phyloP scores from a whole-genome alignment of 768 basidiomycete genomes.

The Hortiboletus campestris region DNA sequence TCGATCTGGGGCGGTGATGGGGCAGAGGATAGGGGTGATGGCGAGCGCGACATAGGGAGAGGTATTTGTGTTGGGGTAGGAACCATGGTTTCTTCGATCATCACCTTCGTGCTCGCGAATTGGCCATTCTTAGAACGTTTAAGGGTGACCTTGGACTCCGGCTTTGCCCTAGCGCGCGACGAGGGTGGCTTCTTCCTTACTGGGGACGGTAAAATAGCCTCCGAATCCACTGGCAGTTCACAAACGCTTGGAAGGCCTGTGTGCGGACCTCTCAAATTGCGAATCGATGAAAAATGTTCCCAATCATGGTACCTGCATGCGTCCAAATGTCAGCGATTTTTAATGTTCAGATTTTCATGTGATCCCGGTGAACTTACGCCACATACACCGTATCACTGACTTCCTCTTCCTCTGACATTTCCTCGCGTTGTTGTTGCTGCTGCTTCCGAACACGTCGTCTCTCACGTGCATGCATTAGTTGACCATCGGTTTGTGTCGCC shows the following conservation, averaged over 20 bases:
- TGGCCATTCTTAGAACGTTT: constrained; percentile 25
- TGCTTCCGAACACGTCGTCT: constrained; percentile 43
- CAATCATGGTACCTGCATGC: constrained; percentile 78
- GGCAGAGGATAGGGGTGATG: constrained; percentile 33
- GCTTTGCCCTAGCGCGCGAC: constrained; percentile 30
- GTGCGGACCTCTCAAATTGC: constrained; percentile 83
- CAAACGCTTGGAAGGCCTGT: constrained; percentile 64
- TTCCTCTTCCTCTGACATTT: constrained; percentile 19
- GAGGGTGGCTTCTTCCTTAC: constrained; percentile 36
- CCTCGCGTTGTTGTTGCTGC: constrained; percentile 34
- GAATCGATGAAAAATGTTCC: constrained; percentile 95
- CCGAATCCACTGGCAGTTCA: constrained; percentile 44
- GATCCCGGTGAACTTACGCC: constrained; percentile 57
- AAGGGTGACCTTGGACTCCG: constrained; percentile 14
- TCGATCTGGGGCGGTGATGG: constrained; percentile 25
- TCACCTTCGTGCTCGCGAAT: constrained; percentile 21
- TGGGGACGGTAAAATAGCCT: constrained; percentile 30
- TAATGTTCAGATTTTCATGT: constrained; percentile 4
- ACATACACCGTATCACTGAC: constrained; percentile 64
- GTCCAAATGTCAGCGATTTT: constrained; percentile 10
- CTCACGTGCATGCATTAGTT: constrained; percentile 39
- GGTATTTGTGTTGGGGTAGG: constrained; percentile 35
- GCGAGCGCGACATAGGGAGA: constrained; percentile 39
- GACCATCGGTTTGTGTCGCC: constrained; percentile 25
- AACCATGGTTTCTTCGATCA: constrained; percentile 19